These are phyloP conservation scores for Phalaenopsis equestris DNA, from an alignment of 106 monocot species.

Conservation along the genomic window DNA sequence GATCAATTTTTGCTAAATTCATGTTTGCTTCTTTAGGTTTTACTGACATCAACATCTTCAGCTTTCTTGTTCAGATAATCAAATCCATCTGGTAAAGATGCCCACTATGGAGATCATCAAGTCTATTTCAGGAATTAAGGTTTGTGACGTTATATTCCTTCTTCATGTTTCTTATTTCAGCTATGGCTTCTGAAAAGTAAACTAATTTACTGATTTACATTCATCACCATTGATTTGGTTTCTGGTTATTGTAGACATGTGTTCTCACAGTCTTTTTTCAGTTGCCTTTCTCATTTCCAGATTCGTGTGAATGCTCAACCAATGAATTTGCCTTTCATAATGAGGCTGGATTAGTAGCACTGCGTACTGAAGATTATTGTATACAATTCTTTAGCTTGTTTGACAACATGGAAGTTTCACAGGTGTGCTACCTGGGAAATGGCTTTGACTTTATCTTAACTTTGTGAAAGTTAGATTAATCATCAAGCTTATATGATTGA, in stretches of 20 bases:
- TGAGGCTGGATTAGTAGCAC: constrained; percentile 46
- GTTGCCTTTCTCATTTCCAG: constrained; percentile 70
- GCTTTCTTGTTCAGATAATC: constrained; percentile 88
- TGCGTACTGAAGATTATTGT: constrained; percentile 57
- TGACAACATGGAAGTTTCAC: constrained; percentile 67
- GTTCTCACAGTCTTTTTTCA: constrained; percentile 29
- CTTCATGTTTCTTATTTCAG: background rate
- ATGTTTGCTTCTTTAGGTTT: background rate
- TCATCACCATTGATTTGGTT: background rate
- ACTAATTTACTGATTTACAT: background rate
- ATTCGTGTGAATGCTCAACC: constrained; percentile 17
- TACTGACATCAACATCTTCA: constrained; percentile 34
- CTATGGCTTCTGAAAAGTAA: background rate
- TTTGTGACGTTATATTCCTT: constrained; percentile 22
- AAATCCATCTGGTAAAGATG: constrained; percentile 82
- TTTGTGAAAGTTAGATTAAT: background rate
- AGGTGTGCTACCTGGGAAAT: constrained; percentile 30
- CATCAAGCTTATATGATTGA: background rate
- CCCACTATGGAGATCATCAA: constrained; percentile 70
- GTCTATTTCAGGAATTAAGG: constrained; percentile 93
- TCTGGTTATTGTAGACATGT: background rate
- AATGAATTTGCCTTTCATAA: constrained; percentile 44
- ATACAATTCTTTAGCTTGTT: constrained; percentile 83
- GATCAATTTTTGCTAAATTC: background rate
- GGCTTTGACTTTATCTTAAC: background rate